A percentile compares a stretch with the other conserved stretches of the same genome.
Conservation (phyloP, 768 basidiomycete species). For the Amanita inopinata region DNA sequence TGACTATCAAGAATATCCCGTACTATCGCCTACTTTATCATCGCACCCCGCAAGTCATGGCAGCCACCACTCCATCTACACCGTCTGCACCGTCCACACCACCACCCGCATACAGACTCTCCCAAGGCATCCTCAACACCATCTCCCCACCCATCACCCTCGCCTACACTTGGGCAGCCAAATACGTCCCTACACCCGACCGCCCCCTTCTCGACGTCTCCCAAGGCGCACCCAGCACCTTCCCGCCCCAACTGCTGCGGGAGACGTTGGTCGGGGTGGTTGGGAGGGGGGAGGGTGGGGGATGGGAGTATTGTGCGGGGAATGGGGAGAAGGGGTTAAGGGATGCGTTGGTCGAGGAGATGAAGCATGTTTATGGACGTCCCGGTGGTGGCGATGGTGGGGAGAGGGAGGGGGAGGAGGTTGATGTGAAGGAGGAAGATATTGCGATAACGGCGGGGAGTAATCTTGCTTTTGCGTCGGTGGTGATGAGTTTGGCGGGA, state of each 20-base stretch:
- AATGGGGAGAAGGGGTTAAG: slow-evolving; percentile 49
- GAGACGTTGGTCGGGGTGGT: slow-evolving; percentile 28
- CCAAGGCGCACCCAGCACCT: slow-evolving; percentile 63
- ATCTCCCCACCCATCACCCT: slow-evolving; percentile 29
- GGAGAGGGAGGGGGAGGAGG: slow-evolving; percentile 14
- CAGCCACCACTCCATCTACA: too few species aligned
- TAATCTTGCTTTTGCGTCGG: slow-evolving; percentile 60
- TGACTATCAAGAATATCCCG: too few species aligned
- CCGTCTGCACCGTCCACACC: too few species aligned
- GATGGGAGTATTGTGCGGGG: slow-evolving; percentile 48
- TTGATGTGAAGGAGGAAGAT: slow-evolving; percentile 44
- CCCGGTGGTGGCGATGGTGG: too few species aligned
- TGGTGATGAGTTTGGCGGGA: slow-evolving; percentile 55
- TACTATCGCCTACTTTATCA: too few species aligned
- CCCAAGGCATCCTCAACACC: slow-evolving; percentile 30
- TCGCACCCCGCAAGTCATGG: too few species aligned
- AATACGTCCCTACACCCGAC: slow-evolving; percentile 29
- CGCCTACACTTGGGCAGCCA: slow-evolving; percentile 47
- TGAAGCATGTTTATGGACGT: slow-evolving; percentile 46
- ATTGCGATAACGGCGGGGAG: slow-evolving; percentile 64
- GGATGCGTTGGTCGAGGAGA: slow-evolving; percentile 46
- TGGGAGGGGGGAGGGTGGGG: slow-evolving; percentile 24
- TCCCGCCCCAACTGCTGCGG: slow-evolving; percentile 46
- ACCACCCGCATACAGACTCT: slow-evolving; percentile 34
- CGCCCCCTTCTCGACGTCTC: slow-evolving; percentile 60